Percentiles rank a stretch among this genome's conserved stretches.
Conservation (phyloP, 1,139 yeast species). For the Pichia sp. region DNA sequence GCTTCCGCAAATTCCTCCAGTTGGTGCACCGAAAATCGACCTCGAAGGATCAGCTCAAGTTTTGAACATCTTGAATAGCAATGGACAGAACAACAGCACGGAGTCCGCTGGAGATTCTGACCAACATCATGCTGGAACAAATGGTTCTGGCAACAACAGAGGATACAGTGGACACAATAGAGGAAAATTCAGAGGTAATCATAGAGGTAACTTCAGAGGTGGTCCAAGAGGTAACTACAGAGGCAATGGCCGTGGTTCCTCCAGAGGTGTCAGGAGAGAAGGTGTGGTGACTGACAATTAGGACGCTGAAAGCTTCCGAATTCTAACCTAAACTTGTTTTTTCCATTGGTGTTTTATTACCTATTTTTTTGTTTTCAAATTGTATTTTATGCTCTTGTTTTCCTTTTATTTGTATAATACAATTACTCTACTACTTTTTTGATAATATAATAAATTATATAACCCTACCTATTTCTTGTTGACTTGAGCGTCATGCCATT, state of each 20-base stretch:
- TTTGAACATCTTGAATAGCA: constrained; percentile 5
- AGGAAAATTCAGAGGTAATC: constrained; percentile 1
- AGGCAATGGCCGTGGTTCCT: constrained; percentile 2
- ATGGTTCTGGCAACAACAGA: constrained; percentile 4
- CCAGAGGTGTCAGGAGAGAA: constrained; percentile 4
- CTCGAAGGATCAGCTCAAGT: constrained; percentile 8
- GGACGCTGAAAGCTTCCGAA: background rate
- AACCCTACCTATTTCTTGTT: background rate
- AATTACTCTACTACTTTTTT: background rate
- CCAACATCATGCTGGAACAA: background rate
- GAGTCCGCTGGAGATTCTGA: background rate
- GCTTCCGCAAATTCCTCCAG: constrained; percentile 2
- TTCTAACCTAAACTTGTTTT: background rate
- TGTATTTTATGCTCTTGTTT: background rate
- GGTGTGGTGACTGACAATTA: background rate
- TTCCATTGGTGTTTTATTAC: background rate
- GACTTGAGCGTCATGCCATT: constrained; percentile 48
- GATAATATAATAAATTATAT: background rate
- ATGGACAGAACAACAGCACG: background rate
- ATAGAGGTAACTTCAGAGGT: constrained; percentile 6
- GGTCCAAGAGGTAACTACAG: constrained; percentile 4
- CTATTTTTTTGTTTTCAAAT: background rate
- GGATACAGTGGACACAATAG: background rate
- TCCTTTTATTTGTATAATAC: constrained; percentile 1
- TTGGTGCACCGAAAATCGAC: constrained; percentile 5